Base-by-base conservation (phyloP, 2,329 filamentous ascomycete species). In the Colletotrichum agaves region DNA sequence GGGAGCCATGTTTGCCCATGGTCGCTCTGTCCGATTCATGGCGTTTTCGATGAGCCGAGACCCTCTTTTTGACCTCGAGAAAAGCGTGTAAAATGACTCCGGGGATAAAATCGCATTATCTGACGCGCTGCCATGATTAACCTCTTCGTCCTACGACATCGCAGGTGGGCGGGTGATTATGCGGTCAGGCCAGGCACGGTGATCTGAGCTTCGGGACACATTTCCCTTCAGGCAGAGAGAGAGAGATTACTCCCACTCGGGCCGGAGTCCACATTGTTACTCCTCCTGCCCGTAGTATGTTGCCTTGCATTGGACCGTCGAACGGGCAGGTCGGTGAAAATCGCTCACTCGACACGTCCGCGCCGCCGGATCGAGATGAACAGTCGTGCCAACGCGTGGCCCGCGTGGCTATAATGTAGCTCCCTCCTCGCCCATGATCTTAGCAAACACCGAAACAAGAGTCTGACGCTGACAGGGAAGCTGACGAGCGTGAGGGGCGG, bases 141-240 rank as follows among this genome's bases (percentile, higher is more conserved):
- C 19, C 27, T 27, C 21, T 13, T 33, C 21, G 19, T 53, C n/a
- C 49, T 21, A 19, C 15, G 49, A 53, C 19, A 53, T 27, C 11
- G n/a, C 17, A 12, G 31, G 19, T 11, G 49, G 31, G 33, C n/a
- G 49, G 17, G 49, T 52, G n/a, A 52, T n/a, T 33, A 52, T 27
- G 23, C 17, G 49, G 27, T 17, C 49, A 53, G 49, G 49, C 49
- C 49, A 53, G 49, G 21, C 33, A 33, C 47, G 57, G 49, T 37
- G 49, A 43, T 50, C 35, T 37, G 55, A 31, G 41, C 17, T 33
- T 33, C 49, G 47, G 33, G 31, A 56, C 37, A 37, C 57, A n/a
- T 66, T 47, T 55, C 47, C 31, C 35, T 49, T 62, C 57, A 37
- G 49, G 63, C 37, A 47, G 55, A 19, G 57, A 37, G 49, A 57